Conservation (phyloP, 73 alveolate genomes). For the Stentor coeruleus region DNA sequence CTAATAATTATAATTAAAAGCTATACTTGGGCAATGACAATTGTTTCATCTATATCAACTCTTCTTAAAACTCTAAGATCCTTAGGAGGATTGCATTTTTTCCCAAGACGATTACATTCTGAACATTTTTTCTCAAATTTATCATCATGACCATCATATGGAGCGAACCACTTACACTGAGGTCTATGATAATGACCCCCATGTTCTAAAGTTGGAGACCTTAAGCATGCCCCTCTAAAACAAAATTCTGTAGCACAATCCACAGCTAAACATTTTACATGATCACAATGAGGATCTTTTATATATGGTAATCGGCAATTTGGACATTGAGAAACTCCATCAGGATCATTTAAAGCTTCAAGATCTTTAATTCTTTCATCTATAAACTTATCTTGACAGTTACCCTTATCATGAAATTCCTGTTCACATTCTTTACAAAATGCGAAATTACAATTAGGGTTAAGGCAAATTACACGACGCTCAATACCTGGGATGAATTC, state of each 20-base stretch:
- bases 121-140: background rate
- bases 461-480: background rate
- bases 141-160: background rate
- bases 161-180: background rate
- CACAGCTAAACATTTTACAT: background rate
- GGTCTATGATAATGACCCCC: slow-evolving; percentile 25
- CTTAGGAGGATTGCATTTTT: background rate
- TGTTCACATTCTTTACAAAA: background rate
- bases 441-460: background rate
- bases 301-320: background rate
- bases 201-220: slow-evolving; percentile 22
- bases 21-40: too few relatives aligned
- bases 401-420: background rate
- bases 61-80: background rate
- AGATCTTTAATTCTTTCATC: background rate
- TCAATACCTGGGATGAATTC: background rate
- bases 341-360: background rate
- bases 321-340: slow-evolving; percentile 10
- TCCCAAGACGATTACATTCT: background rate
- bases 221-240: slow-evolving; percentile 11
- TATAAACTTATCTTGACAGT: slow-evolving; percentile 4
- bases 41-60: background rate
- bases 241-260: slow-evolving; percentile 8
- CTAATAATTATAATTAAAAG: too few relatives aligned
- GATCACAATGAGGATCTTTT: background rate